Evolutionary conservation across 2,329 filamentous ascomycete genomes (phyloP).

Genomic region (Claviceps pazoutovae): DNA sequence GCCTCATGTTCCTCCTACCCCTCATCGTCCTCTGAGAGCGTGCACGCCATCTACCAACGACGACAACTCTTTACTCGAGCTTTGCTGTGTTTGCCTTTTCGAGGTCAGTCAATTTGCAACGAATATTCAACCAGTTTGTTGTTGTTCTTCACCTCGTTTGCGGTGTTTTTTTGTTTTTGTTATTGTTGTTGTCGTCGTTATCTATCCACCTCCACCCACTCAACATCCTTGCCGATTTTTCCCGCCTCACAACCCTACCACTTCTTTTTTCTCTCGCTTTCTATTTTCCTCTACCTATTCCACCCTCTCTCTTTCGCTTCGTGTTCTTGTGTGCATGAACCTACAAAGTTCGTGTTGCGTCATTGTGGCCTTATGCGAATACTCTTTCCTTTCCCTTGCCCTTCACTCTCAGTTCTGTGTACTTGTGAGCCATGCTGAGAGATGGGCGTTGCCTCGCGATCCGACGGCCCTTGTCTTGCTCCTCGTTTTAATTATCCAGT

Average conservation of each 20-base stretch:
- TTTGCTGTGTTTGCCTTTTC: neutral
- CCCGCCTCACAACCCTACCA: constrained; percentile 1
- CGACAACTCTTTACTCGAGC: neutral
- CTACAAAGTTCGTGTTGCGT: neutral
- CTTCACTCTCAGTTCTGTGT: neutral
- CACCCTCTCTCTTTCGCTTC: neutral
- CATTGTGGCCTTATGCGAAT: neutral
- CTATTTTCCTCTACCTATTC: neutral
- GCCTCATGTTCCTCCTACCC: constrained; percentile 1
- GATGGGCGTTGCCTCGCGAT: constrained; percentile 1
- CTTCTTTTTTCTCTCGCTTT: neutral
- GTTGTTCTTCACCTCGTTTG: constrained; percentile 2
- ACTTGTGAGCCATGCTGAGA: neutral
- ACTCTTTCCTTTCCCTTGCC: neutral
- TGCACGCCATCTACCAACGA: neutral
- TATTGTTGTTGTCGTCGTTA: neutral
- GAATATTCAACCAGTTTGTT: neutral
- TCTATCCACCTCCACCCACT: neutral
- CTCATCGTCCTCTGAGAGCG: neutral
- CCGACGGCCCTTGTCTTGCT: neutral
- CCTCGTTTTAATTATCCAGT: neutral
- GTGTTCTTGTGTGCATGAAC: neutral
- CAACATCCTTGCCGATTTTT: constrained; percentile 3
- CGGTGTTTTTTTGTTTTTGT: constrained; percentile 4
- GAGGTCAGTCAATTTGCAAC: constrained; percentile 7